A percentile compares a stretch with the other conserved stretches of the same genome.
phyloP scores from a whole-genome alignment of 2,329 filamentous ascomycete genomes.

The Ophiosphaerella narmari region DNA sequence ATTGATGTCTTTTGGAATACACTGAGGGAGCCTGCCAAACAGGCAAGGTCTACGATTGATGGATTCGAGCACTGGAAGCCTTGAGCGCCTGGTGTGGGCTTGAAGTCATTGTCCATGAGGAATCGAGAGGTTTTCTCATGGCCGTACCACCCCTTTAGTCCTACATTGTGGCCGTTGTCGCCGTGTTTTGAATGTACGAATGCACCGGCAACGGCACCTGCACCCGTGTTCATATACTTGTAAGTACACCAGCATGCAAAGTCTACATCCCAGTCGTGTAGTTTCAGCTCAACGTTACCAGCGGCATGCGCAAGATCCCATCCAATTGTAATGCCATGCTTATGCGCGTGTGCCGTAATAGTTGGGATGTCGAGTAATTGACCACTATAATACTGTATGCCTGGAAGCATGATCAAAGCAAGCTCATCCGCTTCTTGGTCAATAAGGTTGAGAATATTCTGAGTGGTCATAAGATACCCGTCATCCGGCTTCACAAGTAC shows the following conservation, averaged over 20 bases:
- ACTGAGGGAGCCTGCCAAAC: constrained; percentile 71
- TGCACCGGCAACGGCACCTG: constrained; percentile 76
- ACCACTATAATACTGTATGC: constrained; percentile 89
- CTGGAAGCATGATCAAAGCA: constrained; percentile 78
- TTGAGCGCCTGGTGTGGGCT: constrained; percentile 74
- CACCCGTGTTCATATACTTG: constrained; percentile 89
- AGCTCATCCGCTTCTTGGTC: constrained; percentile 72
- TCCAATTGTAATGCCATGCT: constrained; percentile 71
- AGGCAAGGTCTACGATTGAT: constrained; percentile 77
- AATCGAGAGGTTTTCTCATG: constrained; percentile 77
- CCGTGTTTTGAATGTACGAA: constrained; percentile 81
- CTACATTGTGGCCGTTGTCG: constrained; percentile 63
- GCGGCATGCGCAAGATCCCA: constrained; percentile 89
- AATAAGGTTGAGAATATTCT: constrained; percentile 71
- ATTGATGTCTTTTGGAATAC: constrained; percentile 76
- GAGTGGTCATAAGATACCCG: constrained; percentile 66
- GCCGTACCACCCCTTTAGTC: constrained; percentile 86
- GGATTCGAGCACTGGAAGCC: constrained; percentile 88
- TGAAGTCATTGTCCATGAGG: constrained; percentile 80
- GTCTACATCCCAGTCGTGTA: constrained; percentile 90
- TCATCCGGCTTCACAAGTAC: constrained; percentile 72
- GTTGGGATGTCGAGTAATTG: constrained; percentile 80
- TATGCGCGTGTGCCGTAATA: constrained; percentile 77
- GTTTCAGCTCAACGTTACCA: constrained; percentile 76
- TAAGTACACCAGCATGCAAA: constrained; percentile 94